Base-by-base conservation (phyloP, 208 protist species). In the Porcisia hertigi region DNA sequence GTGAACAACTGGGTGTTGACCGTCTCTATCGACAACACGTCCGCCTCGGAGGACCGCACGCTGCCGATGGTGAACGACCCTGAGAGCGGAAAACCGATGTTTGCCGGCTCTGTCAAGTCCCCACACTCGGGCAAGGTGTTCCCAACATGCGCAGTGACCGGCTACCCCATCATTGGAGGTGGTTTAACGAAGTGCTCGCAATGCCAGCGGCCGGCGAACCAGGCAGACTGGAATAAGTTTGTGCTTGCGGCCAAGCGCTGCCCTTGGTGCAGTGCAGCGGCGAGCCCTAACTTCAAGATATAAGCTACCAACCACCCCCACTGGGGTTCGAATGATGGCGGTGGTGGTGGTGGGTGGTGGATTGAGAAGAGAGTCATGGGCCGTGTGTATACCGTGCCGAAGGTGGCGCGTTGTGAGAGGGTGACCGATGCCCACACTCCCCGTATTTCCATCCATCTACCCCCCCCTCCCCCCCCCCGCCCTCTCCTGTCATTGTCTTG, bases 1-100 rank as follows among this genome's bases (percentile, higher is more conserved):
- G 90, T 94, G 36, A 96, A 97, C 74, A 92, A 92, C 74, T 98
- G 92, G 96, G 96, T 98, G 69, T 87, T 98, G n/a, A 86, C 92
- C 30, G 83, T 95, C 43, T 97, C 90, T 41, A 96, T 98, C 70
- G 94, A 98, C 73, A 88, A 85, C 70, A 88, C 84, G 36, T 77
- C 79, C 60, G 80, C 77, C 5, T 64, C 49, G 14, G 71, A 86
- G 18, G 80, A 91, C 58, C 85, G 87, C 49, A 67, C 59, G 60
- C 84, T 98, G 63, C 84, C 89, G 18, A 89, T 82, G 47, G 84
- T 88, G 45, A 77, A 65, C 57, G 91, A 96, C 63, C 88, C 86
- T 11, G 90, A 96, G 69, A 89, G 70, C 69, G 77, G 86, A 36
- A 73, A 87, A 63, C 69, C 79, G 58, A 97, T 97, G 87, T 98